These are phyloP conservation scores for Phycomyces blakesleeanus DNA, from an alignment of 192 early-diverging fungal genomes.

Conservation along the genomic window DNA sequence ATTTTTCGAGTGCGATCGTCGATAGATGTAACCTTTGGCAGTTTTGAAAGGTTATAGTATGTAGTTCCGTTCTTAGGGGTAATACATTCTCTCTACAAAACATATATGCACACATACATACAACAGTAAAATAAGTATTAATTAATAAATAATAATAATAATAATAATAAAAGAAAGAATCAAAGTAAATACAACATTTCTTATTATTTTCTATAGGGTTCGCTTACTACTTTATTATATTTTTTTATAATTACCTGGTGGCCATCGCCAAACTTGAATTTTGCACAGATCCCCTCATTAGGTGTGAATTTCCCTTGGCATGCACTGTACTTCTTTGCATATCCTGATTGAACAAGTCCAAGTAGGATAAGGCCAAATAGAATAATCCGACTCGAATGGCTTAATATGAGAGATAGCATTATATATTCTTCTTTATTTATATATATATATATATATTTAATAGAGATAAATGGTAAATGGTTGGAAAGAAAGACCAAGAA, in stretches of 20 bases:
- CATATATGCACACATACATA: no score
- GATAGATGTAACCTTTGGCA: constrained; percentile 13
- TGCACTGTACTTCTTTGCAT: not conserved
- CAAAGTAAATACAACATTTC: not conserved
- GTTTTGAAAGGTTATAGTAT: constrained; percentile 22
- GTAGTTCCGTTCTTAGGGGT: constrained; percentile 10
- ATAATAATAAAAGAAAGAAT: not conserved
- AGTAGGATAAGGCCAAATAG: no score
- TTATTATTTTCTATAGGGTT: no score
- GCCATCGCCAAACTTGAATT: constrained; percentile 6
- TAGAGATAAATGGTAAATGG: no score
- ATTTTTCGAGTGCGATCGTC: constrained; percentile 17
- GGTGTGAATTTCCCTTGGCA: constrained; percentile 4
- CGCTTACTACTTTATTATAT: not conserved
- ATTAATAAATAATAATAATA: no score
- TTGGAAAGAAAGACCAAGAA: no score
- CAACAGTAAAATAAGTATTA: no score
- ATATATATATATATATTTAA: no score
- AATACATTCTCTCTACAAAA: constrained; percentile 1
- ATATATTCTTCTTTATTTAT: no score
- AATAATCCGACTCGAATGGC: no score
- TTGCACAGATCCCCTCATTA: not conserved
- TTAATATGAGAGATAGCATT: no score
- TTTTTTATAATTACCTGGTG: not conserved
- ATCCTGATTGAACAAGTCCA: no score